Percentiles rank a stretch among this genome's conserved stretches.
phyloP scores from a whole-genome alignment of 176 grass and related monocot genomes.

The Dendrocalamus sinicus region DNA sequence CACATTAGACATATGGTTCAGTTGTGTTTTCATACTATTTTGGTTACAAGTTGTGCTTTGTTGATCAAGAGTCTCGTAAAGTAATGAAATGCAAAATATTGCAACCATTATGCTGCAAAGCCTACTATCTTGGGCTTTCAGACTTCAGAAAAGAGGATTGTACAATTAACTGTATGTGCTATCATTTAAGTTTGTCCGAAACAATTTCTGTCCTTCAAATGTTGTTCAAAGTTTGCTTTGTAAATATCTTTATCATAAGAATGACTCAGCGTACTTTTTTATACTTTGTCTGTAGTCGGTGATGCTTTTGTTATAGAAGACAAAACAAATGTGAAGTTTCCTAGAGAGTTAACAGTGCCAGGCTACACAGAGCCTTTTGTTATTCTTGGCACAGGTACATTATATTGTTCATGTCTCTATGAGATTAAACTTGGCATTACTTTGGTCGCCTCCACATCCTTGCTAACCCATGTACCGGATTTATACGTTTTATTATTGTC shows the following conservation, averaged over 20 bases:
- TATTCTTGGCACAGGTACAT: conserved; percentile 79
- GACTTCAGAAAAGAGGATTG: conserved; percentile 1
- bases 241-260: conserved; percentile 9
- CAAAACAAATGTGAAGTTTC: conserved; percentile 75
- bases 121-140: neutral
- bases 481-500: neutral
- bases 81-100: conserved; percentile 1
- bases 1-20: neutral
- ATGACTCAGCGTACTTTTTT: neutral
- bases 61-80: neutral
- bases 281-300: conserved; percentile 49
- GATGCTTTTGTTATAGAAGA: conserved; percentile 54
- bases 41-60: neutral
- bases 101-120: neutral
- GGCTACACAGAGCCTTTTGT: conserved; percentile 53
- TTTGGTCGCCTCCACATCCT: neutral
- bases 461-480: neutral
- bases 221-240: neutral
- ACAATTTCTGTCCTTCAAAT: conserved; percentile 3
- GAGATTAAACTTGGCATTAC: neutral
- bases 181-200: neutral
- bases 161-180: neutral
- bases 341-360: conserved; percentile 62
- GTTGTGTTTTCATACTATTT: neutral
- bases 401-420: neutral